Percentiles rank a stretch among this genome's conserved stretches.
These are phyloP conservation scores for Dianthus caryophyllus DNA, from an alignment of 148 eudicot species.

Conservation along the genomic window DNA sequence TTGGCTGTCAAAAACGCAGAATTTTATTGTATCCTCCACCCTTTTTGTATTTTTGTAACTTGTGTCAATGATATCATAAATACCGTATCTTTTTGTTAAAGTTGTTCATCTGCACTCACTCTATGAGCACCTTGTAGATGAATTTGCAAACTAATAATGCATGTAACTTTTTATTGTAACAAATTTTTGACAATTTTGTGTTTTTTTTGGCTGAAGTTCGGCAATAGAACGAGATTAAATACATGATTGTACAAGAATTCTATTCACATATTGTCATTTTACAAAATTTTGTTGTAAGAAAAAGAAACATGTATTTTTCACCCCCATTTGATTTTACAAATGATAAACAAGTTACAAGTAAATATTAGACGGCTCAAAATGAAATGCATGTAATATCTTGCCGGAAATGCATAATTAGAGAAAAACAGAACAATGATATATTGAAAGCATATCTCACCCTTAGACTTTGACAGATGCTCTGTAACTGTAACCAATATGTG, in stretches of 20 bases:
- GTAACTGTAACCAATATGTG: no score
- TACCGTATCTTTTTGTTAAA: no score
- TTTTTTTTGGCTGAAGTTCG: background rate
- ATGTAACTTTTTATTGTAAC: no score
- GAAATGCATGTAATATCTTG: conserved; percentile 16
- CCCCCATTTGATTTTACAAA: conserved; percentile 15
- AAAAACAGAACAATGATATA: conserved; percentile 5
- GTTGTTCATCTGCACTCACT: no score
- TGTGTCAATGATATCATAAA: background rate
- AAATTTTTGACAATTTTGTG: background rate
- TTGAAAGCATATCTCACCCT: background rate
- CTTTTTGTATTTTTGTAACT: no score
- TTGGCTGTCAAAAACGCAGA: no score
- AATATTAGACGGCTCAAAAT: background rate
- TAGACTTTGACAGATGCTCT: background rate
- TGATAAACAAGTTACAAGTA: background rate
- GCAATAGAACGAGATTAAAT: conserved; percentile 1
- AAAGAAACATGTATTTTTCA: conserved; percentile 3
- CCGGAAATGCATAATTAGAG: conserved; percentile 15
- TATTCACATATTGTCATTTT: conserved; percentile 28
- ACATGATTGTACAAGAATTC: conserved; percentile 19
- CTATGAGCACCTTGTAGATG: no score
- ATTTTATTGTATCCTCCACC: no score
- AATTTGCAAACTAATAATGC: background rate
- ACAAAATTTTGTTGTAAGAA: conserved; percentile 22